Evolutionary conservation across 768 basidiomycete genomes (phyloP).

Genomic region (Russula earlei): DNA sequence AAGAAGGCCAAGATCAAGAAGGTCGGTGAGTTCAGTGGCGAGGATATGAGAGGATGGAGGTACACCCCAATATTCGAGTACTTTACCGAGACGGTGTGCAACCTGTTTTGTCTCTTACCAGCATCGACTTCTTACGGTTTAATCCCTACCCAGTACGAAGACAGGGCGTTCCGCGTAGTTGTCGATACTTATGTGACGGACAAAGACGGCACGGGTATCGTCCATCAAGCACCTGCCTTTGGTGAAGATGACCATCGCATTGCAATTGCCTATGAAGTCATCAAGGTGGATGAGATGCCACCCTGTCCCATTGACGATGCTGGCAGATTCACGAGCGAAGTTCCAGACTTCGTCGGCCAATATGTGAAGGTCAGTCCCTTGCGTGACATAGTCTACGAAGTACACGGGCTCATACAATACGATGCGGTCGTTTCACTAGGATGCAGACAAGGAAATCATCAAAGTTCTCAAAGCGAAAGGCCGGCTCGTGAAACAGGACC

Average conservation of each 20-base stretch:
- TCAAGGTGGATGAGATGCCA: constrained; percentile 85
- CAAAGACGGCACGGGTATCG: constrained; percentile 92
- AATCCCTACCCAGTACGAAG: constrained; percentile 58
- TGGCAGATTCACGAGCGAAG: constrained; percentile 80
- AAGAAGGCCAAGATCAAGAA: constrained; percentile 97
- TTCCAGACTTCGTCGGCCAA: constrained; percentile 80
- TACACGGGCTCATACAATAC: background rate
- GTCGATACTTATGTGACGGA: constrained; percentile 90
- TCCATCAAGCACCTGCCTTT: constrained; percentile 96
- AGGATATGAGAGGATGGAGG: constrained; percentile 92
- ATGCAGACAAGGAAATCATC: constrained; percentile 91
- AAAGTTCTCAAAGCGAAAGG: constrained; percentile 82
- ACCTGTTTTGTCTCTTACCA: background rate
- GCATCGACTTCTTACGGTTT: background rate
- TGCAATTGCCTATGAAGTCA: constrained; percentile 71
- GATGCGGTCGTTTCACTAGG: constrained; percentile 37
- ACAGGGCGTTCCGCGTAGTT: constrained; percentile 83
- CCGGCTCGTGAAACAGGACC: constrained; percentile 79
- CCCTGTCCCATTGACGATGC: constrained; percentile 93
- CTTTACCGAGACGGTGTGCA: constrained; percentile 80
- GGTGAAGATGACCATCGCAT: constrained; percentile 99
- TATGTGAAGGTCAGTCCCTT: constrained; percentile 68
- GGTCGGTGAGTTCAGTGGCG: constrained; percentile 76
- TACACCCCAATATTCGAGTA: constrained; percentile 95
- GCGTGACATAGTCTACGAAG: background rate